Evolutionary conservation across 768 basidiomycete species (phyloP), one percentile per base, ranked within the genome.

Genomic region (Pleurotus sapidus): DNA sequence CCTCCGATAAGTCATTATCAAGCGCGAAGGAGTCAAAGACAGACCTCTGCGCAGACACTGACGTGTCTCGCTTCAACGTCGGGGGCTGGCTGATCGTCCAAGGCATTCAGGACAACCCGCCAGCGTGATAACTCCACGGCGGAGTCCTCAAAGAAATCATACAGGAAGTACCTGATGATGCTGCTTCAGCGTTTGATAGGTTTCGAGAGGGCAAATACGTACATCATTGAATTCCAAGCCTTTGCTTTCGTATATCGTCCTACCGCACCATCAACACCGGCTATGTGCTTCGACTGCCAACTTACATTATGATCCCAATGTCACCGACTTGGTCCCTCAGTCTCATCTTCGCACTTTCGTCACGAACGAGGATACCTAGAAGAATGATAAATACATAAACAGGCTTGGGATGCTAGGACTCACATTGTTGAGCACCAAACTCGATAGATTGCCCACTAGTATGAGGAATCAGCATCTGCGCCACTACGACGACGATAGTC

Each of bases 141-240:
- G 0, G 89, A 91, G 60, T 88, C 86, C 23, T 82, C 77, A 61
- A 91, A 91, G 68, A 90, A 90, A 60, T 91, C 84, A 62, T 85
- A 90, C 9, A 91, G 63, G 63, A 3, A 91, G 73, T 3, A 91
- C 88, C 88, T 89, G 56, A 0, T 3, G 45, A 3, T 8, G 55
- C n/a, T 11, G 23, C 15, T 27, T 57, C 25, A 27, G 45, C n/a
- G 40, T 25, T 20, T 23, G 37, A 49, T 43, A 25, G 45, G 9
- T 15, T 42, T 34, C 40, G 34, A 5, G 24, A 17, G 34, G 23
- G 30, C n/a, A 49, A 27, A 17, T 2, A 20, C 68, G 43, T 49
- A 85, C 86, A 61, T 87, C 85, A 60, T 85, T 78, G 66, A 87
- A 87, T 61, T 87, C 86, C 4, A 87, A 68, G 0, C 86, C 86